Evolutionary conservation across 192 early-diverging fungal genomes (phyloP), one percentile per base, ranked within the genome.

Genomic region (Backusella luteola): DNA sequence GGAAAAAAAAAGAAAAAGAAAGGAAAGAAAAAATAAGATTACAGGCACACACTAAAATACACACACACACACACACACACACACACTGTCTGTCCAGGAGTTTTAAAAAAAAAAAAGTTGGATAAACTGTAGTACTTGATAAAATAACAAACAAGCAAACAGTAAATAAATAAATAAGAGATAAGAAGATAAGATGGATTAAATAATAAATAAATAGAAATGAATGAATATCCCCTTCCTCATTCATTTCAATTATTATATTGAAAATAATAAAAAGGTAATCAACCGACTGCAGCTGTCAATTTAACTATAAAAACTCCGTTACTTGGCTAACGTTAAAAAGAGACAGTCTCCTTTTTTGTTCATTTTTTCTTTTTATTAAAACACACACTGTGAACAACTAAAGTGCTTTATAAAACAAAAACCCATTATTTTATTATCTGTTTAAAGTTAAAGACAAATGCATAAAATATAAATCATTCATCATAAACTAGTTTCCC

Each of bases 291-390:
- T 59, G 53, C 53, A 59, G 53, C 53, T 59, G 53, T 59, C 53
- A 59, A 59, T 59, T 59, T 59, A 59, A 59, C 7, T 26, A 59
- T 56, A 59, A 59, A 59, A 59, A 59, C 53, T 59, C 53, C 53
- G 53, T 59, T 1, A 59, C 46, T 49, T 49, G 38, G 38, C 38
- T 39, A 39, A 39, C 11, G 38, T 38, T 38, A 38, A 38, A 6
- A 9, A 38, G 41, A 14, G 14, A 42, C 41, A 46, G 17, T 46
- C 44, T 46, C 44, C 17, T 15, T 42, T 42, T 42, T 42, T 42
- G 0, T 42, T 42, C 8, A 9, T 42, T 46, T 15, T 46, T 46
- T 19, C n/a, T 19, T 46, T 46, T 19, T 46, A 6, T 19, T 49
- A n/a, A n/a, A n/a, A n/a, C n/a, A 44, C 42, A 44, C 42, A 42